Conservation (phyloP, 2,329 filamentous ascomycete genomes). For the Helotiales sp. region DNA sequence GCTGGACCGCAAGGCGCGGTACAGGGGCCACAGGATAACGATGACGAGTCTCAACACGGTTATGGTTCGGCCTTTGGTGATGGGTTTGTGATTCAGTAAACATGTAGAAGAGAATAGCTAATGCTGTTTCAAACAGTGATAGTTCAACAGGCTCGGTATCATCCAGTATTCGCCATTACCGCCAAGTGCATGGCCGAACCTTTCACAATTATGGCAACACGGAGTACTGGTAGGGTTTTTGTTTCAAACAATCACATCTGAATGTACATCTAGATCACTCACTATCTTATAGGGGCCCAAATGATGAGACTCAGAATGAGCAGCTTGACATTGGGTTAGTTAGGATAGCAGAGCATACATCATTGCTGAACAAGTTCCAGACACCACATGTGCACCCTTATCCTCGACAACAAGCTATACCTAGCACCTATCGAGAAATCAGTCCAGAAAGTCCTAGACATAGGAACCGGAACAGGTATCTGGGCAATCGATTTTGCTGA, state of each 20-base stretch:
- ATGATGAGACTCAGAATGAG: slow-evolving; percentile 27
- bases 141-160: slow-evolving; percentile 6
- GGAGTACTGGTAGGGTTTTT: slow-evolving; percentile 13
- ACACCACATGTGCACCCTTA: slow-evolving; percentile 45
- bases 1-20: neutral
- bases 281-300: slow-evolving; percentile 16
- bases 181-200: slow-evolving; percentile 47
- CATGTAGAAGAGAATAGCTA: neutral
- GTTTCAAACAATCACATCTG: neutral
- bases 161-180: slow-evolving; percentile 44
- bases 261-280: neutral
- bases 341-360: neutral
- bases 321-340: slow-evolving; percentile 21
- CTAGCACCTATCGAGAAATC: slow-evolving; percentile 24
- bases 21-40: neutral
- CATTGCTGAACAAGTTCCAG: neutral
- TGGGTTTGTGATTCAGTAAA: neutral
- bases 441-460: slow-evolving; percentile 44
- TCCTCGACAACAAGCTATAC: slow-evolving; percentile 23
- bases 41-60: neutral
- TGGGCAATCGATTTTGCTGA: slow-evolving; percentile 46
- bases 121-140: neutral
- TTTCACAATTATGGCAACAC: slow-evolving; percentile 44
- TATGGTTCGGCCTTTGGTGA: neutral
- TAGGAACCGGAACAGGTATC: slow-evolving; percentile 50